phyloP scores from a whole-genome alignment of 345 rosid species.

The Ceriops zippeliana region DNA sequence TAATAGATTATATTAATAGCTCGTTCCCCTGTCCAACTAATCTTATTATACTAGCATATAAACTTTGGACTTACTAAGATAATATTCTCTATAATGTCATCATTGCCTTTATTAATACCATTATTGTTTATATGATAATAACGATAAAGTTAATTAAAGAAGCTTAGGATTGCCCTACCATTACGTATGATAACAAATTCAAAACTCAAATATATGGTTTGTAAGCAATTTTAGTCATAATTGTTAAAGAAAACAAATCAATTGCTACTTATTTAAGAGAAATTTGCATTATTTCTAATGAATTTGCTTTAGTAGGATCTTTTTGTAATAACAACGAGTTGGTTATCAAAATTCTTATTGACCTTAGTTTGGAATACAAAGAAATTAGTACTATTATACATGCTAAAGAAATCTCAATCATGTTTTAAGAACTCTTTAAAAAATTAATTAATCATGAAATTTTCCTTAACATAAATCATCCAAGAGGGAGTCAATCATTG shows the following conservation, averaged over 20 bases:
- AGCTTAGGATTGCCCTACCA: not conserved
- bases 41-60: not conserved
- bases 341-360: not conserved
- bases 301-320: not conserved
- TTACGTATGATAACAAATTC: not conserved
- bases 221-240: not conserved
- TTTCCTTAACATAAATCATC: not conserved
- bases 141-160: rapidly evolving
- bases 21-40: no score
- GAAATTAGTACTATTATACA: not conserved
- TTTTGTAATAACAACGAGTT: not conserved
- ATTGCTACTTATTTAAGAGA: not conserved
- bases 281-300: not conserved
- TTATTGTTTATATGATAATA: not conserved
- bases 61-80: not conserved
- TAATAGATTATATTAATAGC: no score
- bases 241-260: not conserved
- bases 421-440: not conserved
- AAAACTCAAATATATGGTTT: not conserved
- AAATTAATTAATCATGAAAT: not conserved
- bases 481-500: not conserved
- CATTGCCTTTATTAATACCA: not conserved
- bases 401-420: not conserved
- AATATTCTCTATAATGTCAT: not conserved
- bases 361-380: not conserved